phyloP scores from a whole-genome alignment of 2,329 filamentous ascomycete species.

The Curvularia sp. region DNA sequence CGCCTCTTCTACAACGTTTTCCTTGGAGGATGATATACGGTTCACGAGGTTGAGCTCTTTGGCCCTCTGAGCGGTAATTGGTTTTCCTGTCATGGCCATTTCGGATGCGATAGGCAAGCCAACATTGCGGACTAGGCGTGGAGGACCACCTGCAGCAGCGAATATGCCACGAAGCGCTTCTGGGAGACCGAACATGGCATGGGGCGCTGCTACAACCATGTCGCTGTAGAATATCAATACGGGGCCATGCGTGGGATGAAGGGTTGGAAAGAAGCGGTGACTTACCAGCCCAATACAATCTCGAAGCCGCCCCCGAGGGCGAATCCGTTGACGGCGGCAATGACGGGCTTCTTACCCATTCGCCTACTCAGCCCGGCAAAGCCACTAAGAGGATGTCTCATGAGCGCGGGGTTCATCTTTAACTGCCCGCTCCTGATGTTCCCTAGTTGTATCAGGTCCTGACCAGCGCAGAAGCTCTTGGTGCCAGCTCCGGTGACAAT shows the following conservation, averaged over 20 bases:
- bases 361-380: slow-evolving; percentile 64
- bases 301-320: slow-evolving; percentile 66
- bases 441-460: slow-evolving; percentile 59
- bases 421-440: slow-evolving; percentile 39
- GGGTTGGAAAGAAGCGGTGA: slow-evolving; percentile 2
- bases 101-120: slow-evolving; percentile 60
- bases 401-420: slow-evolving; percentile 32
- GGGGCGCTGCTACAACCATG: slow-evolving; percentile 61
- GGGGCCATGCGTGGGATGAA: not conserved
- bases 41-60: slow-evolving; percentile 53
- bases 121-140: slow-evolving; percentile 58
- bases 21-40: slow-evolving; percentile 46
- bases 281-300: slow-evolving; percentile 62
- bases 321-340: slow-evolving; percentile 66
- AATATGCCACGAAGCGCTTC: slow-evolving; percentile 64
- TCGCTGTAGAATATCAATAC: slow-evolving; percentile 48
- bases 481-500: slow-evolving; percentile 60
- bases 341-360: slow-evolving; percentile 66
- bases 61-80: slow-evolving; percentile 55
- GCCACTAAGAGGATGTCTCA: slow-evolving; percentile 56
- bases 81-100: slow-evolving; percentile 58
- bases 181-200: slow-evolving; percentile 60
- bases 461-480: slow-evolving; percentile 63
- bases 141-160: slow-evolving; percentile 60
- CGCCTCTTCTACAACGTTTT: slow-evolving; percentile 47